Percentiles rank a stretch among this genome's conserved stretches.
Conservation (phyloP, 2,329 filamentous ascomycete species). For the Colletotrichum magnum region DNA sequence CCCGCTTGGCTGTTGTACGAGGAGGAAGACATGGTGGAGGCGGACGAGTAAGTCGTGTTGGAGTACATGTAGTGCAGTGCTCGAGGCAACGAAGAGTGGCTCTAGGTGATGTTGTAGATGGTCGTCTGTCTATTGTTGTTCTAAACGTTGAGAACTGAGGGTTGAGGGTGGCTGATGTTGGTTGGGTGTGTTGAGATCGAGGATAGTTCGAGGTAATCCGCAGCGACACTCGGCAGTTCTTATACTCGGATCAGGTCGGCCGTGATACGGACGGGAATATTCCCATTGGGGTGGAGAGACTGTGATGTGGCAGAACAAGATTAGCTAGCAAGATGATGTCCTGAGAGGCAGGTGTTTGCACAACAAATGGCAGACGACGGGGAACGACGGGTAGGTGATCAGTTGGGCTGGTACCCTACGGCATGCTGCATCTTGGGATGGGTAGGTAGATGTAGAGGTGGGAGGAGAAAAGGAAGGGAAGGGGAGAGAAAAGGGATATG, state of each 20-base stretch:
- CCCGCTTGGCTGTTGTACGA: constrained; percentile 39
- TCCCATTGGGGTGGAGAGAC: constrained; percentile 39
- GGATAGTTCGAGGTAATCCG: constrained; percentile 16
- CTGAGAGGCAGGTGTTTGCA: constrained; percentile 36
- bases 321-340: constrained; percentile 39
- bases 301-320: constrained; percentile 41
- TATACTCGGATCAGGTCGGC: constrained; percentile 35
- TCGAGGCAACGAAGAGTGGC: constrained; percentile 13
- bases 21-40: constrained; percentile 36
- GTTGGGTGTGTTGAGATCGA: constrained; percentile 17
- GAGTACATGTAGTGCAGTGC: constrained; percentile 37
- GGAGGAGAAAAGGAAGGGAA: constrained; percentile 33
- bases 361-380: constrained; percentile 31
- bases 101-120: not conserved
- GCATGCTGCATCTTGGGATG: constrained; percentile 42
- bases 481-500: constrained; percentile 39
- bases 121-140: not conserved
- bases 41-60: constrained; percentile 35
- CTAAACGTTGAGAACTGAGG: not conserved
- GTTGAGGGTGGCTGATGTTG: not conserved
- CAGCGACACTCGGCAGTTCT: constrained; percentile 33
- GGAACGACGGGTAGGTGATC: constrained; percentile 36
- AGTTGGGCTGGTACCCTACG: constrained; percentile 42
- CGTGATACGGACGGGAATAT: constrained; percentile 34
- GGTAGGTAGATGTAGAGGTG: constrained; percentile 25